Conservation (phyloP, 2,329 filamentous ascomycete genomes). For the Cladorrhinum sp. region DNA sequence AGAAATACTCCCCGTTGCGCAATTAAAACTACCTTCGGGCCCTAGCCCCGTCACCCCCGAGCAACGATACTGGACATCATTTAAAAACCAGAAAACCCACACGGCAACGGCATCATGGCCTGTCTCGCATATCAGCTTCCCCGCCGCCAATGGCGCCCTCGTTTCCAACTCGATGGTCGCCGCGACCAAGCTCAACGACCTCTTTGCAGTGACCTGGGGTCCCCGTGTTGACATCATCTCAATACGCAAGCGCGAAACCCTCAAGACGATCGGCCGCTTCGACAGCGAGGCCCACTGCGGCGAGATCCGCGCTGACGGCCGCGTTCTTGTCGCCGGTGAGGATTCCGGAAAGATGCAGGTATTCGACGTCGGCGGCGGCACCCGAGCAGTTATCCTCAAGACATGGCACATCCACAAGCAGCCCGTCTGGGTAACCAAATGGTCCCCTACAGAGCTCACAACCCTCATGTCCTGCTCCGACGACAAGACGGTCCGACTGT, state of each 20-base stretch:
- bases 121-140: slow-evolving; percentile 85
- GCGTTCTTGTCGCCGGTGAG: slow-evolving; percentile 86
- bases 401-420: slow-evolving; percentile 95
- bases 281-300: slow-evolving; percentile 87
- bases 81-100: slow-evolving; percentile 86
- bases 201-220: slow-evolving; percentile 92
- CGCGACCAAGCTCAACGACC: slow-evolving; percentile 56
- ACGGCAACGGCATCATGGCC: slow-evolving; percentile 87
- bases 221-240: slow-evolving; percentile 93
- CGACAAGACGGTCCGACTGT: slow-evolving; percentile 86
- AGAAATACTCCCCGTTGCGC: slow-evolving; percentile 74
- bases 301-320: slow-evolving; percentile 82
- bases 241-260: slow-evolving; percentile 81
- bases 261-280: slow-evolving; percentile 94
- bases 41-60: slow-evolving; percentile 84
- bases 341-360: slow-evolving; percentile 91
- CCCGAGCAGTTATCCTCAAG: slow-evolving; percentile 83
- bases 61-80: slow-evolving; percentile 93
- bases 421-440: slow-evolving; percentile 87
- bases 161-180: slow-evolving; percentile 36
- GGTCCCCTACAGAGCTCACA: slow-evolving; percentile 86
- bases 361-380: slow-evolving; percentile 69
- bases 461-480: slow-evolving; percentile 86
- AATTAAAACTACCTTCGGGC: slow-evolving; percentile 77
- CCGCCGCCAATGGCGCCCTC: slow-evolving; percentile 44